Conservation (phyloP, 1,284 basidiomycete genomes). For the Apiotrichum sp. region DNA sequence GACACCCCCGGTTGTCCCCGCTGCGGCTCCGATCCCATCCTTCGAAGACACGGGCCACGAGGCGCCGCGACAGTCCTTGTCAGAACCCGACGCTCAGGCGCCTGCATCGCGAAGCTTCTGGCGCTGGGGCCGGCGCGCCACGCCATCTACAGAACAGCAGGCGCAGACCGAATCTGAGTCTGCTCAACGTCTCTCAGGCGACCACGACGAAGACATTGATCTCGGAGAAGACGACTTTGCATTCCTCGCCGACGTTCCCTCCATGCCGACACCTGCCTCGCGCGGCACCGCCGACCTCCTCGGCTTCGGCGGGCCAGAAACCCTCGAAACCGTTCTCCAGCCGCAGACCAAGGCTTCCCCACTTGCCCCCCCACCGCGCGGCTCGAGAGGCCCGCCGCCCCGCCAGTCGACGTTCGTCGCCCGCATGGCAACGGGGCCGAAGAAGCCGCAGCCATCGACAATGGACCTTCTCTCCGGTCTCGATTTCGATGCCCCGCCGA, state of each 20-base stretch:
- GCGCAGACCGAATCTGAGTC: no score
- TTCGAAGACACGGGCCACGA: background rate
- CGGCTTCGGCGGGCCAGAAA: conserved; percentile 20
- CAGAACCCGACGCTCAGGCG: conserved; percentile 17
- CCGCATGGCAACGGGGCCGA: conserved; percentile 17
- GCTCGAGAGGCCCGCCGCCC: background rate
- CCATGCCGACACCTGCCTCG: conserved; percentile 16
- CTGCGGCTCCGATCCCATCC: background rate
- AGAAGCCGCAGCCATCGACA: conserved; percentile 7
- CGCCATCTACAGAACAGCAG: no score
- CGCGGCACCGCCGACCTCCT: conserved; percentile 37
- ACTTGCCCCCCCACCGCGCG: conserved; percentile 29
- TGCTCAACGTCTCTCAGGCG: background rate
- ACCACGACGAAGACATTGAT: conserved; percentile 32
- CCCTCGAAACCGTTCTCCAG: background rate
- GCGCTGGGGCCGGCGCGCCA: conserved; percentile 13
- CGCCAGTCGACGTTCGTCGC: conserved; percentile 18
- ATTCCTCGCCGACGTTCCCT: conserved; percentile 44
- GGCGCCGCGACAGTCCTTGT: background rate
- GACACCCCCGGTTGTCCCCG: background rate
- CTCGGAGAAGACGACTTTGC: conserved; percentile 43
- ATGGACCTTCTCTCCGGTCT: conserved; percentile 38
- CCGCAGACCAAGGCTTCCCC: conserved; percentile 24
- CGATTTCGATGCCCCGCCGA: conserved; percentile 22
- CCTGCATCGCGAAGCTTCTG: conserved; percentile 45